These are phyloP conservation scores for Cryptococcus sp. DNA, from an alignment of 1,284 basidiomycete species.

Conservation along the genomic window DNA sequence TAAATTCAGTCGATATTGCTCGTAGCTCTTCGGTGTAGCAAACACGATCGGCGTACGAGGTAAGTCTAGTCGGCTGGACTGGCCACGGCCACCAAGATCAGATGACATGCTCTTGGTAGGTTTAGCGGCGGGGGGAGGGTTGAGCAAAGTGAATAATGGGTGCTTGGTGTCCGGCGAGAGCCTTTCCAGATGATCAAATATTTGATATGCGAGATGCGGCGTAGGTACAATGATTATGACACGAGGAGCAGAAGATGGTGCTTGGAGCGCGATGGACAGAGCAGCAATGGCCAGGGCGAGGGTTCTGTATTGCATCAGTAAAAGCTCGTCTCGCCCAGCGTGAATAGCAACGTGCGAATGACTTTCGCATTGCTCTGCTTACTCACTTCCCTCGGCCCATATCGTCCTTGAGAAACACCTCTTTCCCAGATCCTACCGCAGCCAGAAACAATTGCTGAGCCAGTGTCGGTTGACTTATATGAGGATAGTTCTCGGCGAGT, in stretches of 20 bases:
- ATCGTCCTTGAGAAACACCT: conserved; percentile 36
- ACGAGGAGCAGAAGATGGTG: background rate
- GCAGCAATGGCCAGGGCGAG: conserved; percentile 30
- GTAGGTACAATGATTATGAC: conserved; percentile 34
- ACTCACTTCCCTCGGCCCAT: conserved; percentile 47
- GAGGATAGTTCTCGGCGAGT: conserved; percentile 20
- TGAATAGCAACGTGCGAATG: no score
- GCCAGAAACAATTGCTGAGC: conserved; percentile 36
- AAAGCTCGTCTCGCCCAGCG: background rate
- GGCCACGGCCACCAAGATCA: no score
- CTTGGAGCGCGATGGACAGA: conserved; percentile 16
- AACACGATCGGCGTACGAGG: conserved; percentile 21
- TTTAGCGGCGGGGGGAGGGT: background rate
- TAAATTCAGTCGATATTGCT: conserved; percentile 4
- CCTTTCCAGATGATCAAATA: conserved; percentile 14
- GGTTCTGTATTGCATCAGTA: conserved; percentile 12
- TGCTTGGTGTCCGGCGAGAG: conserved; percentile 14
- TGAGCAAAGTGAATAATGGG: conserved; percentile 10
- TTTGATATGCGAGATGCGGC: conserved; percentile 33
- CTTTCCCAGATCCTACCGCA: conserved; percentile 26
- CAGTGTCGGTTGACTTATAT: conserved; percentile 29
- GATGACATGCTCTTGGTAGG: background rate
- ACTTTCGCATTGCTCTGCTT: no score
- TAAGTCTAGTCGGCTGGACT: background rate
- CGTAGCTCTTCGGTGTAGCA: conserved; percentile 19